phyloP scores from a whole-genome alignment of 2,329 filamentous ascomycete species.

The Aspergillus pseudoviridinutans region DNA sequence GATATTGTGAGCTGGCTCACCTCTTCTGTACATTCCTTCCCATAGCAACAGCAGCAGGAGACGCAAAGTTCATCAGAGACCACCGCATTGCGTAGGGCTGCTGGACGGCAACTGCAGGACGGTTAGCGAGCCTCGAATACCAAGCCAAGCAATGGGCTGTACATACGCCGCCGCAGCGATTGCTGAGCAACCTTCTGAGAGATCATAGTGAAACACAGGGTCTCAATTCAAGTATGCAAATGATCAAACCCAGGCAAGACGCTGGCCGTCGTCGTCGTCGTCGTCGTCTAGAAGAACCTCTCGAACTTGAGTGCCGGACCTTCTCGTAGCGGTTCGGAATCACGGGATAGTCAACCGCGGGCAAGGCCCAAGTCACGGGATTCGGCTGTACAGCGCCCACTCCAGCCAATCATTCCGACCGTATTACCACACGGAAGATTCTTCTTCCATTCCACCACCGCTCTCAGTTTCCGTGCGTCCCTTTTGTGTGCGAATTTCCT shows the following conservation, averaged over 20 bases:
- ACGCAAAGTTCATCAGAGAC: conserved; percentile 40
- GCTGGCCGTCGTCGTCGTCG: conserved; percentile 10
- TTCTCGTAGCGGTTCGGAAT: conserved; percentile 34
- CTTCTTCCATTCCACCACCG: conserved; percentile 26
- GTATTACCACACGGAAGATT: conserved; percentile 37
- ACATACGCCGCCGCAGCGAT: conserved; percentile 48
- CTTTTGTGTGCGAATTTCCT: conserved; percentile 17
- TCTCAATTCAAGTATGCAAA: conserved; percentile 4
- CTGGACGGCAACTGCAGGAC: conserved; percentile 41
- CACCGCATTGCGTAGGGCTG: conserved; percentile 41
- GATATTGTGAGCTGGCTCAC: conserved; percentile 25
- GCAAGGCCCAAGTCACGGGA: conserved; percentile 34
- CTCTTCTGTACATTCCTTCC: conserved; percentile 43
- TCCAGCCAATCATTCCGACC: conserved; percentile 30
- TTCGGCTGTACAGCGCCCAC: conserved; percentile 1
- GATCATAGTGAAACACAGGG: conserved; percentile 36
- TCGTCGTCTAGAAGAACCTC: conserved; percentile 17
- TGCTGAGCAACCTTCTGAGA: conserved; percentile 47
- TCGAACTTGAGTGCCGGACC: conserved; percentile 15
- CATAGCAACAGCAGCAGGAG: conserved; percentile 42
- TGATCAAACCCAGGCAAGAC: conserved; percentile 7
- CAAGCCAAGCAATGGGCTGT: background rate
- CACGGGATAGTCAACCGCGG: conserved; percentile 40
- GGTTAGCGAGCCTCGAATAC: conserved; percentile 22
- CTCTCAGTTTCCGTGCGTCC: conserved; percentile 4